phyloP scores from a whole-genome alignment of 768 basidiomycete species.

The Rhodotorula diobovata region DNA sequence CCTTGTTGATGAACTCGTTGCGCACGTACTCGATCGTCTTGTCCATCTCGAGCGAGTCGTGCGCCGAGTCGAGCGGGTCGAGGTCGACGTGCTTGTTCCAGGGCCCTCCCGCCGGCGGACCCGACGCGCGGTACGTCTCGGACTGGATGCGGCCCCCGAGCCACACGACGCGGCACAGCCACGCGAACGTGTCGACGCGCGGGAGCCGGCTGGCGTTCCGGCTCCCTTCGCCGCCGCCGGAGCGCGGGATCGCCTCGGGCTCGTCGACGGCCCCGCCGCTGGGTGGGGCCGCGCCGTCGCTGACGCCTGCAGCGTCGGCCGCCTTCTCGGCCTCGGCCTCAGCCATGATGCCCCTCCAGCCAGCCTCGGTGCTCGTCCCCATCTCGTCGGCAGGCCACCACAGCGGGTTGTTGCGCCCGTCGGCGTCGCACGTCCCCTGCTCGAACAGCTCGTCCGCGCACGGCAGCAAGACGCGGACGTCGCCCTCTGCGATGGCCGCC shows the following conservation, averaged over 20 bases:
- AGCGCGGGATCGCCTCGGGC: neutral
- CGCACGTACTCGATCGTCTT: constrained; percentile 19
- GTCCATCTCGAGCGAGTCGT: constrained; percentile 33
- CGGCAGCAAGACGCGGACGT: constrained; percentile 36
- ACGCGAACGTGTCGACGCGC: constrained; percentile 23
- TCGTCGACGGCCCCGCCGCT: neutral
- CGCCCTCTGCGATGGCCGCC: constrained; percentile 24
- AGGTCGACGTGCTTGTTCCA: constrained; percentile 26
- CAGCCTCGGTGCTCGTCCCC: neutral
- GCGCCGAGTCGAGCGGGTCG: constrained; percentile 21
- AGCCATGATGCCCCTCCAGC: constrained; percentile 14
- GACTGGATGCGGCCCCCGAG: constrained; percentile 32
- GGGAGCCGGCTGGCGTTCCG: neutral
- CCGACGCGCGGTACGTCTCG: constrained; percentile 32
- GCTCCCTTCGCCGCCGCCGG: neutral
- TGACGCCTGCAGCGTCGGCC: too few species aligned
- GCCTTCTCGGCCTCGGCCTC: constrained; percentile 14
- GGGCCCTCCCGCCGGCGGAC: constrained; percentile 28
- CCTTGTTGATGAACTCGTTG: constrained; percentile 1
- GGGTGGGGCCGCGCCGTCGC: neutral
- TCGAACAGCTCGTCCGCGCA: constrained; percentile 34
- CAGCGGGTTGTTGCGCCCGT: constrained; percentile 24
- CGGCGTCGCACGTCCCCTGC: constrained; percentile 3
- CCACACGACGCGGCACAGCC: constrained; percentile 31
- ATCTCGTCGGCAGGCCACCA: constrained; percentile 27